Conservation (phyloP, 2,329 filamentous ascomycete genomes). For the Fusarium agapanthi region DNA sequence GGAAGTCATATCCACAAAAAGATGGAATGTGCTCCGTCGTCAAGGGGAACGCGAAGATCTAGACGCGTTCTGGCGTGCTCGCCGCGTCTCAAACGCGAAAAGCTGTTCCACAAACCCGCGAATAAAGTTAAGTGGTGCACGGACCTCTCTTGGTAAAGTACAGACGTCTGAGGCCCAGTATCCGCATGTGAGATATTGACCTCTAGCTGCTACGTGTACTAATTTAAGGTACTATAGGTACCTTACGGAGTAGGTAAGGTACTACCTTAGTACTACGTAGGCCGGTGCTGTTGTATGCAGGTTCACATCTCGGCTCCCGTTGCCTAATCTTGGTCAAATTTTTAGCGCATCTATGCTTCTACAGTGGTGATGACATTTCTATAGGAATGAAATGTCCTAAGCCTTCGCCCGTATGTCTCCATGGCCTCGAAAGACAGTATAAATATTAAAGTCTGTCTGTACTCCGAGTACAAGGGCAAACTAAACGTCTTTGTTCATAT, state of each 20-base stretch:
- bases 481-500: neutral
- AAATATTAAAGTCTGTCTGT: neutral
- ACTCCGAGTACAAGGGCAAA: neutral
- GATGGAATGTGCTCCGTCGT: slow-evolving; percentile 26
- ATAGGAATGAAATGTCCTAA: neutral
- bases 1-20: slow-evolving; percentile 7
- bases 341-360: neutral
- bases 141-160: neutral
- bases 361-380: neutral
- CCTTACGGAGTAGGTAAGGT: too few species aligned
- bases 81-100: slow-evolving; percentile 14
- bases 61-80: slow-evolving; percentile 6
- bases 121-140: slow-evolving; percentile 1
- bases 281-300: neutral
- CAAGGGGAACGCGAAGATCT: slow-evolving; percentile 28
- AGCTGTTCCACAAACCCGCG: neutral
- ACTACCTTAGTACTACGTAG: neutral
- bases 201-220: neutral
- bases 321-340: neutral
- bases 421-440: slow-evolving; percentile 17
- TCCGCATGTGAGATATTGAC: neutral
- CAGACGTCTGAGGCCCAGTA: neutral
- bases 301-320: slow-evolving; percentile 22
- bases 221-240: neutral
- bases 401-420: neutral